These are phyloP conservation scores for Cicer yamashitae DNA, from an alignment of 306 rosid genomes.

Conservation along the genomic window DNA sequence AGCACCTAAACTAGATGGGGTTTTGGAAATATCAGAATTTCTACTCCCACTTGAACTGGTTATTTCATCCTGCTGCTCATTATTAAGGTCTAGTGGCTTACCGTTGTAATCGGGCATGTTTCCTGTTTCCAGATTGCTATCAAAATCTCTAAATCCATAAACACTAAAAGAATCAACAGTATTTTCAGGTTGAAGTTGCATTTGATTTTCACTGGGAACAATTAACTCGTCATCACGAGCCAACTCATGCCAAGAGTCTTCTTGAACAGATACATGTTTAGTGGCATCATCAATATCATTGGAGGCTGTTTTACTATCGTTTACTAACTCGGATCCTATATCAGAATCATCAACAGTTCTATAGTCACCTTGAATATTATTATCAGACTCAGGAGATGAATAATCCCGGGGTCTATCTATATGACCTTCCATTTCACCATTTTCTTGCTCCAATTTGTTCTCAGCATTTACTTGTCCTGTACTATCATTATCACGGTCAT, in stretches of 20 bases:
- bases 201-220: constrained; percentile 45
- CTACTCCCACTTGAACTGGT: constrained; percentile 48
- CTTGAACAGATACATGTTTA: constrained; percentile 54
- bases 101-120: constrained; percentile 48
- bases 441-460: constrained; percentile 47
- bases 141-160: constrained; percentile 60
- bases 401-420: constrained; percentile 58
- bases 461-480: constrained; percentile 46
- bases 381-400: constrained; percentile 61
- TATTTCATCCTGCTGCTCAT: constrained; percentile 59
- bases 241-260: constrained; percentile 52
- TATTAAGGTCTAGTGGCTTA: constrained; percentile 45
- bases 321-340: constrained; percentile 46
- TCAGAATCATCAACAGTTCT: constrained; percentile 62
- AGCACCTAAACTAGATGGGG: constrained; percentile 45
- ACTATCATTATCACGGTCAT: constrained; percentile 48
- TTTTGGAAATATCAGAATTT: constrained; percentile 42
- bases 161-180: constrained; percentile 54
- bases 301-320: constrained; percentile 54
- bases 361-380: constrained; percentile 49
- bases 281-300: constrained; percentile 53
- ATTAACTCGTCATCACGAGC: constrained; percentile 53
- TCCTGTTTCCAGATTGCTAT: constrained; percentile 50
- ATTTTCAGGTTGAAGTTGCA: constrained; percentile 56
- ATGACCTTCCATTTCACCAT: constrained; percentile 50